phyloP scores from a whole-genome alignment of 768 basidiomycete genomes.

The Leccinum barrowsii region DNA sequence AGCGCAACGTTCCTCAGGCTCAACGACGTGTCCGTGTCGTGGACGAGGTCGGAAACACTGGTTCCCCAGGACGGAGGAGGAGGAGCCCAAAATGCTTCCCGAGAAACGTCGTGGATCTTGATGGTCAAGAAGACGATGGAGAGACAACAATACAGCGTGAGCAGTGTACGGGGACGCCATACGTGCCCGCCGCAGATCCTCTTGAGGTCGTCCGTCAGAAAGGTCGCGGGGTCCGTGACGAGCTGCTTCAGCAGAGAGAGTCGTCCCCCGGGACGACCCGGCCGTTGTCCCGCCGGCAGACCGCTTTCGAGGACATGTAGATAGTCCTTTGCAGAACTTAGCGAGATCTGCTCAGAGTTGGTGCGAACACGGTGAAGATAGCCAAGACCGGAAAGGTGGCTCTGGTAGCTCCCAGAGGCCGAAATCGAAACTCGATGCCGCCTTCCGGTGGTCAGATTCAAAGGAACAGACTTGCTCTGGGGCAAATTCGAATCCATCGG shows the following conservation, averaged over 20 bases:
- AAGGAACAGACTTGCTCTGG: conserved; percentile 27
- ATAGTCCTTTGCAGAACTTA: conserved; percentile 10
- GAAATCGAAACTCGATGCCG: conserved; percentile 24
- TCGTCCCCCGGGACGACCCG: conserved; percentile 9
- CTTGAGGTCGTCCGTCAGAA: conserved; percentile 26
- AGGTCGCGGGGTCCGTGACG: conserved; percentile 18
- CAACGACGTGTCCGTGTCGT: conserved; percentile 7
- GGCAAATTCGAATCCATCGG: conserved; percentile 18
- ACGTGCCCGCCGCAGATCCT: conserved; percentile 21
- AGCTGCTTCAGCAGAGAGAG: conserved; percentile 29
- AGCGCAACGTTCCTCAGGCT: conserved; percentile 23
- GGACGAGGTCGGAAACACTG: not conserved
- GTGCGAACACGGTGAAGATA: conserved; percentile 39
- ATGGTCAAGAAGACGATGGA: conserved; percentile 39
- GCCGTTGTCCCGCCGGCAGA: conserved; percentile 11
- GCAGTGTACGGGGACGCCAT: conserved; percentile 31
- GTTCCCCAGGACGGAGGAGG: not conserved
- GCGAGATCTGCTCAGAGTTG: conserved; percentile 22
- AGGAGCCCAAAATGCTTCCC: not conserved
- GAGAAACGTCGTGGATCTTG: conserved; percentile 20
- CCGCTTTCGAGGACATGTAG: conserved; percentile 17
- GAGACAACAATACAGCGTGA: conserved; percentile 39
- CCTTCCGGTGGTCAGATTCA: conserved; percentile 13
- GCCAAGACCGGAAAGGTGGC: conserved; percentile 33
- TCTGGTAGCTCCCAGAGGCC: conserved; percentile 42